These are phyloP conservation scores for Pleurotus tuoliensis DNA, from an alignment of 768 basidiomycete genomes.

Conservation along the genomic window DNA sequence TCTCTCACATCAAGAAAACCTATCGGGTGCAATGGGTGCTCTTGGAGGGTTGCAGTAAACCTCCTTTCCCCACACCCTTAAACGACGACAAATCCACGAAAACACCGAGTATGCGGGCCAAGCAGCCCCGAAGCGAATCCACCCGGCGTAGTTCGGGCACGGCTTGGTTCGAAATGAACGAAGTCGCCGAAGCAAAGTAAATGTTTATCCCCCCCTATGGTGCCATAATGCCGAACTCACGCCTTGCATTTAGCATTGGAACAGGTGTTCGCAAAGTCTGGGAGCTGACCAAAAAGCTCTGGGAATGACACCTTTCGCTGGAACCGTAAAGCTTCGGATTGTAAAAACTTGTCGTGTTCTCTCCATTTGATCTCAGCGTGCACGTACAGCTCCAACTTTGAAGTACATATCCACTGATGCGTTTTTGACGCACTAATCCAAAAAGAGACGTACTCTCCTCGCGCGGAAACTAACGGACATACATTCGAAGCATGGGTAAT, in stretches of 20 bases:
- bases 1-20: slow-evolving; percentile 89
- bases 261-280: slow-evolving; percentile 76
- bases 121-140: slow-evolving; percentile 10
- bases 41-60: slow-evolving; percentile 47
- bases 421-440: too few species aligned
- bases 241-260: slow-evolving; percentile 49
- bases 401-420: too few species aligned
- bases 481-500: not conserved
- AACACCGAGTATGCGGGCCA: slow-evolving; percentile 9
- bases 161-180: slow-evolving; percentile 52
- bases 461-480: not conserved
- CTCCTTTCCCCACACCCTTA: slow-evolving; percentile 15
- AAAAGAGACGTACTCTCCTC: too few species aligned
- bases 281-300: slow-evolving; percentile 49
- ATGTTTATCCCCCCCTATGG: slow-evolving; percentile 19
- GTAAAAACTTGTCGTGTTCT: too few species aligned
- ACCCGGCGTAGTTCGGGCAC: slow-evolving; percentile 20
- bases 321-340: not conserved
- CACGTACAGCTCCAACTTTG: too few species aligned
- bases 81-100: slow-evolving; percentile 8
- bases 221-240: not conserved
- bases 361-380: too few species aligned
- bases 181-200: slow-evolving; percentile 61
- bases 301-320: slow-evolving; percentile 27
- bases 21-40: slow-evolving; percentile 74